Base-by-base conservation (phyloP, 1,284 basidiomycete species). In the Vanrija humicola region DNA sequence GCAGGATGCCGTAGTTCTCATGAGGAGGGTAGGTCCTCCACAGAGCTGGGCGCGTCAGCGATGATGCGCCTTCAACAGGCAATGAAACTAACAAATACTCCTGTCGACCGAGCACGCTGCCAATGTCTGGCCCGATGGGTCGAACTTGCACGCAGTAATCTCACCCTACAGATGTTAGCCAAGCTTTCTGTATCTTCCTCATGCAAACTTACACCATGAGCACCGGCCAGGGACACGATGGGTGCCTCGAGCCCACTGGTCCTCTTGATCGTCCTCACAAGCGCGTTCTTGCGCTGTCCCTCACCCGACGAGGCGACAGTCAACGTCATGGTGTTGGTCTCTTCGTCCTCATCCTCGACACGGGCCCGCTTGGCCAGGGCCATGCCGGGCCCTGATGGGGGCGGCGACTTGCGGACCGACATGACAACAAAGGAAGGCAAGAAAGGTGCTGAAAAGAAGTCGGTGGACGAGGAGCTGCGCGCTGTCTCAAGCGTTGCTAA, bases 21-120 rank as follows among this genome's bases (percentile, higher is more conserved):
- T 78, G 75, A 18, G 75, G 75, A 15, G 75, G 75, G 54, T 76
- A 78, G 1, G 77, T 77, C 56, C 71, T 71, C 77, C 77, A 78
- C 21, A 78, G 61, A 10, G 77, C 75, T 77, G 55, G 12, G 29
- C 3, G 14, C 21, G 29, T 52, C 18, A 52, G 55, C 7, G 28
- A 10, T 25, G 6, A 15, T 18, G 28, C 14, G 12, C 5, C 9
- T 34, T 15, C 14, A 12, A 6, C 18, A 15, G 10, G 7, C n/a
- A 38, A 19, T 16, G 43, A 3, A 12, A 68, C 74, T 57, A 50
- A 77, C 76, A 78, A 56, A 78, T 74, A 50, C 63, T 68, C 28
- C 69, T 61, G 56, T 78, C 76, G 15, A 68, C 67, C 26, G 75
- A 77, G 52, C 66, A 71, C 10, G 76, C 76, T 18, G 75, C 76